Conservation (phyloP, 1,284 basidiomycete genomes). For the Lignosus rhinocerotis region DNA sequence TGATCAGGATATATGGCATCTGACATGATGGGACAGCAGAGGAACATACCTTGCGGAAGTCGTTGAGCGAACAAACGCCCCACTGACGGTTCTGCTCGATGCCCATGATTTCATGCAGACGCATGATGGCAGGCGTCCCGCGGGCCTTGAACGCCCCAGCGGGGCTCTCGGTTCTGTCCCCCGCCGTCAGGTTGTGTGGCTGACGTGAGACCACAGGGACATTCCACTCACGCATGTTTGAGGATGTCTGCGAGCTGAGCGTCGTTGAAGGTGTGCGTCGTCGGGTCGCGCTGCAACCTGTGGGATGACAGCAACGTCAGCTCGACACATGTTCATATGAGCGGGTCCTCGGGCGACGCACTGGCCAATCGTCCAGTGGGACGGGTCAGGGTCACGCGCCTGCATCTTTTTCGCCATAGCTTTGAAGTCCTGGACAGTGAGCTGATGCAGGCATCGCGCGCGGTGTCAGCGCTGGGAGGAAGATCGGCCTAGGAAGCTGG, state of each 20-base stretch:
- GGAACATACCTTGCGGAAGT: constrained; percentile 66
- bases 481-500: not conserved
- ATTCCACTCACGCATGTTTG: constrained; percentile 61
- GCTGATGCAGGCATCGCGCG: constrained; percentile 22
- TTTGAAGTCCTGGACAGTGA: constrained; percentile 66
- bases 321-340: too few relatives aligned
- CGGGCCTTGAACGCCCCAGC: constrained; percentile 81
- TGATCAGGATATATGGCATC: not conserved
- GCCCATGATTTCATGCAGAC: constrained; percentile 80
- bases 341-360: too few relatives aligned
- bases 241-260: constrained; percentile 68
- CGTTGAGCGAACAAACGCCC: constrained; percentile 85
- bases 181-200: not conserved
- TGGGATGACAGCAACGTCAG: not conserved
- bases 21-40: constrained; percentile 13
- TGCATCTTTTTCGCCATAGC: constrained; percentile 42
- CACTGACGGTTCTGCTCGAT: constrained; percentile 78
- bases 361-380: constrained; percentile 71
- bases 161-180: constrained; percentile 63
- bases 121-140: constrained; percentile 74
- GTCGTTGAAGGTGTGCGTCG: constrained; percentile 67
- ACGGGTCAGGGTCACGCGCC: constrained; percentile 44
- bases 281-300: constrained; percentile 60
- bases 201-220: not conserved
- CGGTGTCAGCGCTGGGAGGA: not conserved